Percentiles rank a stretch among this genome's conserved stretches.
These are phyloP conservation scores for Iberis amara DNA, from an alignment of 441 rosid species.

Conservation along the genomic window DNA sequence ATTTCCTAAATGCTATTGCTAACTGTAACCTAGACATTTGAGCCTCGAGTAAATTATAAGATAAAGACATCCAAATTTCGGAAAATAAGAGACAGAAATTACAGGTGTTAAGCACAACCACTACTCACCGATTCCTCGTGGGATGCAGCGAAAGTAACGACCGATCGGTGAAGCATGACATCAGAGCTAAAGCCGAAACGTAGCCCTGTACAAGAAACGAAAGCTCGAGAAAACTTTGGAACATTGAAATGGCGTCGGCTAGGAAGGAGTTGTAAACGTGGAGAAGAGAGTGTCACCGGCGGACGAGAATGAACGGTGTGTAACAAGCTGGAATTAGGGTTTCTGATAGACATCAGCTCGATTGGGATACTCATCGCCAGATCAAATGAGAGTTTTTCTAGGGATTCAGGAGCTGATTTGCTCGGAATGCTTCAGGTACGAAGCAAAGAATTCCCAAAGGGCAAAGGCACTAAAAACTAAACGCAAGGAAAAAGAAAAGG, in stretches of 20 bases:
- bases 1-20: neutral
- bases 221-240: constrained; percentile 23
- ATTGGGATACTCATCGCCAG: constrained; percentile 29
- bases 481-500: no score
- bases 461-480: neutral
- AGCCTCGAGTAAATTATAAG: neutral
- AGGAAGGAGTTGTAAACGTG: constrained; percentile 6
- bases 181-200: constrained; percentile 32
- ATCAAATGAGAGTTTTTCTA: neutral
- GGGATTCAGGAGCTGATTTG: constrained; percentile 17
- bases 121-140: constrained; percentile 65
- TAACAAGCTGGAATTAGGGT: constrained; percentile 34
- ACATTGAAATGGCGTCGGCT: constrained; percentile 26
- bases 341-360: constrained; percentile 40
- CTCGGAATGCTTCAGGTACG: constrained; percentile 23
- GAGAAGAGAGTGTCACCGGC: constrained; percentile 28
- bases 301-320: constrained; percentile 29
- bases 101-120: neutral
- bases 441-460: constrained; percentile 22
- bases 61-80: neutral
- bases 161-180: constrained; percentile 28
- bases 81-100: neutral
- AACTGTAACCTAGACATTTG: neutral
- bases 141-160: constrained; percentile 51
- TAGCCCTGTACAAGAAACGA: constrained; percentile 29